Conservation (phyloP, 768 basidiomycete genomes). For the Saitozyma sp. region DNA sequence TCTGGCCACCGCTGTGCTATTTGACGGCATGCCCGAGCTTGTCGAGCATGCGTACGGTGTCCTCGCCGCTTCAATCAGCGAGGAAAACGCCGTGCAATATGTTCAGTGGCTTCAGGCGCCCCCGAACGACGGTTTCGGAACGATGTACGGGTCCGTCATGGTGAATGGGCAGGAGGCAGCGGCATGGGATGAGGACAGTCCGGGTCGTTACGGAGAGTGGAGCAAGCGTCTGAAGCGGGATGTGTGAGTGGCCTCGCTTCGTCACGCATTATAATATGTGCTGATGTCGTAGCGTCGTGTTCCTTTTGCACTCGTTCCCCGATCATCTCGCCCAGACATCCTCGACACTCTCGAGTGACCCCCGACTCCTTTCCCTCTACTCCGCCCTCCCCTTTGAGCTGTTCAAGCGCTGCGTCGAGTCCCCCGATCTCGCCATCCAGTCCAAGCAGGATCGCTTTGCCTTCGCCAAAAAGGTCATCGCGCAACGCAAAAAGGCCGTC, state of each 20-base stretch:
- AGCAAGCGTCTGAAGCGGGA: slow-evolving; percentile 33
- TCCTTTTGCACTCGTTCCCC: not conserved
- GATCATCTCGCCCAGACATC: too few species aligned
- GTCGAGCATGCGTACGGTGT: slow-evolving; percentile 74
- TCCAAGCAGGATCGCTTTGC: slow-evolving; percentile 84
- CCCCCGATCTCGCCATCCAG: slow-evolving; percentile 53
- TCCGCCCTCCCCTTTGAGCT: slow-evolving; percentile 76
- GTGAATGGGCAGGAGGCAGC: not conserved
- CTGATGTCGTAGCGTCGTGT: not conserved
- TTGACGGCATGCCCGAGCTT: slow-evolving; percentile 84
- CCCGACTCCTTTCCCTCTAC: slow-evolving; percentile 54
- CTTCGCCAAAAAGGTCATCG: slow-evolving; percentile 87
- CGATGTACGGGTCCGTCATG: too few species aligned
- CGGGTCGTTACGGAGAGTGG: slow-evolving; percentile 34
- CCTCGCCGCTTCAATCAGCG: slow-evolving; percentile 60
- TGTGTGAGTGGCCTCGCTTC: slow-evolving; percentile 26
- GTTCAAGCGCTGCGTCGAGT: slow-evolving; percentile 46
- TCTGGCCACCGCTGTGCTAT: slow-evolving; percentile 77
- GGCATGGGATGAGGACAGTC: slow-evolving; percentile 5
- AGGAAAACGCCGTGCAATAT: too few species aligned
- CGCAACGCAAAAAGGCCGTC: slow-evolving; percentile 65
- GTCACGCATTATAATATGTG: too few species aligned
- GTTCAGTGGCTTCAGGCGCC: too few species aligned
- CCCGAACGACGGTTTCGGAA: too few species aligned
- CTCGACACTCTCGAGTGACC: not conserved